Evolutionary conservation across 23 red algal genomes (phyloP).

Genomic region (Porphyridium purpureum): DNA sequence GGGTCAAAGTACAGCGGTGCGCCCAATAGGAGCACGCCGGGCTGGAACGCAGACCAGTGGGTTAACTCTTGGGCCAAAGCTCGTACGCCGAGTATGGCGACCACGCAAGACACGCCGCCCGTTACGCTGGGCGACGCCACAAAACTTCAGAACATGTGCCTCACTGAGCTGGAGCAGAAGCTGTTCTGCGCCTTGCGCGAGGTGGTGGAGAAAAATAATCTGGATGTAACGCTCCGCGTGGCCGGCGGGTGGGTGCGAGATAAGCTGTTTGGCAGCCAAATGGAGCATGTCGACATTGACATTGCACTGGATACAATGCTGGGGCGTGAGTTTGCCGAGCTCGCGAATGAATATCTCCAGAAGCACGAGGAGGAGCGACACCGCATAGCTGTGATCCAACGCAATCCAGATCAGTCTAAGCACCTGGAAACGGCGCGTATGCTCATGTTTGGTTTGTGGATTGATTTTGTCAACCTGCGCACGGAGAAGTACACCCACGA

Average conservation of each 20-base stretch:
- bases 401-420: constrained; percentile 73
- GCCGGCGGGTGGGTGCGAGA: constrained; percentile 97
- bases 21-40: no score
- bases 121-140: no score
- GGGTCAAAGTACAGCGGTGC: no score
- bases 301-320: constrained; percentile 82
- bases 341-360: constrained; percentile 22
- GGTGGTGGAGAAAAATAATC: constrained; percentile 4
- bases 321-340: constrained; percentile 65
- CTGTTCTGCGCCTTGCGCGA: background rate
- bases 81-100: no score
- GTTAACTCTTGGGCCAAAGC: no score
- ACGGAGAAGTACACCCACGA: constrained; percentile 84
- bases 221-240: constrained; percentile 43
- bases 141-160: no score
- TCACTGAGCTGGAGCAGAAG: constrained; percentile 8
- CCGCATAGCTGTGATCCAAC: constrained; percentile 55
- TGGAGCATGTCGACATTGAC: constrained; percentile 58
- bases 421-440: constrained; percentile 94
- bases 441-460: constrained; percentile 43
- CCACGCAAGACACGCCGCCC: no score
- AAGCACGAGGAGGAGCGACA: constrained; percentile 7
- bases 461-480: constrained; percentile 84
- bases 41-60: no score
- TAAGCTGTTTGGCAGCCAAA: constrained; percentile 31